phyloP scores from a whole-genome alignment of 164 flowering plant genomes.

The Dillenia turbinata region DNA sequence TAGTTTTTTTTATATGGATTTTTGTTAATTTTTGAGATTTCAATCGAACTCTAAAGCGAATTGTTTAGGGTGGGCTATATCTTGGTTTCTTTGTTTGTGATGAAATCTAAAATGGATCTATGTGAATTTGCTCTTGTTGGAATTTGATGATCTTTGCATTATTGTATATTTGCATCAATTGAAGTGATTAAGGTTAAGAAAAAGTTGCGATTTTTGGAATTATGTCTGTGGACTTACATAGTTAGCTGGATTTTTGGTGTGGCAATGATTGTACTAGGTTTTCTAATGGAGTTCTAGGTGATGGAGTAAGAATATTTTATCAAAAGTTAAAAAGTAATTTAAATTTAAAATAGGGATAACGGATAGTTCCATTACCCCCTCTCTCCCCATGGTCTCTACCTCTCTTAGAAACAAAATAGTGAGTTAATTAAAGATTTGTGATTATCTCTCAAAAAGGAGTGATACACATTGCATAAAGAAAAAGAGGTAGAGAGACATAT shows the following conservation, averaged over 20 bases:
- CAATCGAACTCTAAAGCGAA: too few relatives aligned
- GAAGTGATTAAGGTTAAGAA: conserved; percentile 2
- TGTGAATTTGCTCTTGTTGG: conserved; percentile 7
- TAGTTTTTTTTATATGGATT: background rate
- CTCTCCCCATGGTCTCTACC: too few relatives aligned
- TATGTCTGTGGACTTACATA: conserved; percentile 2
- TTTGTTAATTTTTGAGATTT: background rate
- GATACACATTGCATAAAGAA: too few relatives aligned
- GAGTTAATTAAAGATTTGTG: too few relatives aligned
- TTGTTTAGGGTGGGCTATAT: background rate
- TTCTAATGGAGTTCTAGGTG: conserved; percentile 28
- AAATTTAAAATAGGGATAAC: too few relatives aligned
- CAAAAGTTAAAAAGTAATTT: too few relatives aligned
- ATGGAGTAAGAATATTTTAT: too few relatives aligned
- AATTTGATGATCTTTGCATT: conserved; percentile 1
- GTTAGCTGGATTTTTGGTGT: conserved; percentile 18
- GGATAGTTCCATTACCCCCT: too few relatives aligned
- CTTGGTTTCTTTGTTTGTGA: conserved; percentile 3
- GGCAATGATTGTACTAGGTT: conserved; percentile 10
- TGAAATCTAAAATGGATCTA: conserved; percentile 4
- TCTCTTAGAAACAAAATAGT: too few relatives aligned
- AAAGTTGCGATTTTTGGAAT: background rate
- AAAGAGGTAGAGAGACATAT: too few relatives aligned
- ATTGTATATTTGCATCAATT: background rate
- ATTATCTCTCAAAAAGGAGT: too few relatives aligned